Base-by-base conservation (phyloP, 2,329 filamentous ascomycete species). In the Annulohypoxylon truncatum region DNA sequence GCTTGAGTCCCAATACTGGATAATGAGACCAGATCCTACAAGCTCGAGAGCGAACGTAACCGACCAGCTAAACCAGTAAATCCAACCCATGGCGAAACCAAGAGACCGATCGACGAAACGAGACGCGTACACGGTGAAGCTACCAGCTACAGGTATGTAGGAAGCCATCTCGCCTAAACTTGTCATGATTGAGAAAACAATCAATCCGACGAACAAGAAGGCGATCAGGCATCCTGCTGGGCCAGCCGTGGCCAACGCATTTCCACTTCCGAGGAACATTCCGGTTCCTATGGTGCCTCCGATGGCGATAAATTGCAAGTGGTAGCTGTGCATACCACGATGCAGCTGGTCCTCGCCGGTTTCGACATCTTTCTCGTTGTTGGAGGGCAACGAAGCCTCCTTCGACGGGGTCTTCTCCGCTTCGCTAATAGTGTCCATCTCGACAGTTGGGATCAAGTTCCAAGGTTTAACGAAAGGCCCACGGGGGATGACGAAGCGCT, bases 61-160 rank as follows among this genome's bases (percentile, higher is more conserved):
- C 15, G 88, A 84, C 90, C 79, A 94, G 35, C 86, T 89, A 75
- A 93, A 93, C 89, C 90, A 94, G 79, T 94, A 94, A 64, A 92
- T 89, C 91, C 91, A 94, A 18, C 92, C 92, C 85, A 94, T 91
- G 18, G 91, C 85, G 73, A 94, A 94, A 6, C 90, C 91, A 50
- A 93, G 81, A 60, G 89, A 89, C 9, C 87, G 89, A 82, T 77
- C 75, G 62, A 93, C 85, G 72, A 95, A 93, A 15, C 92, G 90
- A 38, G 88, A 85, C 20, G 92, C 91, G 73, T 94, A 95, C 42
- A 89, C 85, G 28, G 91, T 92, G 76, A 94, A 94, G 40, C 90
- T 90, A 62, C 91, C 92, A 18, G 90, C 83, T 33, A 94, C 88
- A 4, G 93, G 93, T 26, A 94, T 89, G 72, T 89, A 93, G 9